Percentiles rank a stretch among this genome's conserved stretches.
phyloP scores from a whole-genome alignment of 805 yeast species.

The Metschnikowia noctiluminum region DNA sequence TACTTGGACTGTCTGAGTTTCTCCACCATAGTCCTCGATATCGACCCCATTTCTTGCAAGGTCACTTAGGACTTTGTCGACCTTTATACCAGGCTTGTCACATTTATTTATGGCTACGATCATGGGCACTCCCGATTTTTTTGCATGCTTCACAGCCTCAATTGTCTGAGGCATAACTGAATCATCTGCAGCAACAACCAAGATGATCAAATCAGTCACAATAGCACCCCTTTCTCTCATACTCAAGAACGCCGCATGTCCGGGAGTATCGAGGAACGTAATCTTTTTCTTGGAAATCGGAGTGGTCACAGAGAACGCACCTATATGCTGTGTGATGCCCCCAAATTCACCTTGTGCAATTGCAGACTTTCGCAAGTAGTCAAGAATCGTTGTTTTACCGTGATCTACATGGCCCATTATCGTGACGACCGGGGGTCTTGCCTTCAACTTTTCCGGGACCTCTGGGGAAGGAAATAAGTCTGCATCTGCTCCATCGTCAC shows the following conservation, averaged over 20 bases:
- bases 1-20: conserved; percentile 81
- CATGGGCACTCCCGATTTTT: conserved; percentile 73
- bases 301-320: conserved; percentile 88
- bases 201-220: conserved; percentile 84
- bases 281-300: conserved; percentile 70
- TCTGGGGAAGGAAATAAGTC: conserved; percentile 56
- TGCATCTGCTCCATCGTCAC: conserved; percentile 52
- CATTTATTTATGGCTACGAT: conserved; percentile 93
- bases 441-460: conserved; percentile 44
- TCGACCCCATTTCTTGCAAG: conserved; percentile 74
- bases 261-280: conserved; percentile 95
- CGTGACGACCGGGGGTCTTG: conserved; percentile 91
- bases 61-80: conserved; percentile 75
- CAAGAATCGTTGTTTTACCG: conserved; percentile 93
- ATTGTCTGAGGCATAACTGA: conserved; percentile 96
- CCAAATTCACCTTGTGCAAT: conserved; percentile 86
- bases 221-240: conserved; percentile 97
- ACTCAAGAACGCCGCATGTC: conserved; percentile 93
- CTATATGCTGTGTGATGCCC: conserved; percentile 97
- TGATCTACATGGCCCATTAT: conserved; percentile 99
- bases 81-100: conserved; percentile 73
- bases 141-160: conserved; percentile 93
- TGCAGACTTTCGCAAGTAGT: conserved; percentile 77
- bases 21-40: conserved; percentile 94
- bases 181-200: conserved; percentile 96